Evolutionary conservation across 805 yeast genomes (phyloP).

Genomic region (Metschnikowia cubensis): DNA sequence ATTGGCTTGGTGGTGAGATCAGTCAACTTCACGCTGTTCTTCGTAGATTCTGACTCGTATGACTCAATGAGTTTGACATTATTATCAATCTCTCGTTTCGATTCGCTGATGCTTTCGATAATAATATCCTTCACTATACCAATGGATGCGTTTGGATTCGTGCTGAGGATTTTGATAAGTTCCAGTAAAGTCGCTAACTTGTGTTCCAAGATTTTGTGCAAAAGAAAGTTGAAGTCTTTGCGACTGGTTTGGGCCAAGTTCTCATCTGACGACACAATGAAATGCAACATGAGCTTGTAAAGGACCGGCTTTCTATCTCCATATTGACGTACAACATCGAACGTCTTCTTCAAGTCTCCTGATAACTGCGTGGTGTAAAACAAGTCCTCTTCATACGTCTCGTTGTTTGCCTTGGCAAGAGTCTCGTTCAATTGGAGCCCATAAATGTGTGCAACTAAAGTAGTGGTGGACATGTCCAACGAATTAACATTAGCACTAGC

Average conservation of each 20-base stretch:
- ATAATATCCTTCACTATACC: conserved; percentile 71
- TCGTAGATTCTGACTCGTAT: conserved; percentile 61
- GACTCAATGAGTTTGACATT: conserved; percentile 63
- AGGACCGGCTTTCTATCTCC: conserved; percentile 63
- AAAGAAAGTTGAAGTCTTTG: conserved; percentile 42
- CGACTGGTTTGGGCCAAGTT: conserved; percentile 52
- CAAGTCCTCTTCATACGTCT: conserved; percentile 43
- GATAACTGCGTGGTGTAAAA: conserved; percentile 63
- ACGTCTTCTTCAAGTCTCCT: conserved; percentile 54
- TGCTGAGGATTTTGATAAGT: conserved; percentile 62
- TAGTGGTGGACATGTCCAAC: conserved; percentile 52
- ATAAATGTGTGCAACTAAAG: conserved; percentile 56
- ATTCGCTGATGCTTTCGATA: conserved; percentile 54
- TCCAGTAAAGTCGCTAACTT: conserved; percentile 71
- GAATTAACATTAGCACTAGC: conserved; percentile 44
- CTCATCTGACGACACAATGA: conserved; percentile 53
- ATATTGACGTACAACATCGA: conserved; percentile 52
- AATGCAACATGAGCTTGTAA: conserved; percentile 60
- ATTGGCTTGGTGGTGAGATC: conserved; percentile 44
- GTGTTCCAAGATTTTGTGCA: conserved; percentile 49
- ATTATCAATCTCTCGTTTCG: conserved; percentile 62
- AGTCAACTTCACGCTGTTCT: conserved; percentile 51
- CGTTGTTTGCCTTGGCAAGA: conserved; percentile 35
- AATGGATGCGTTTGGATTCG: conserved; percentile 59
- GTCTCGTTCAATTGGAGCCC: conserved; percentile 43